Base-by-base conservation (phyloP, 805 yeast genomes). In the Zygoascus tannicola region DNA sequence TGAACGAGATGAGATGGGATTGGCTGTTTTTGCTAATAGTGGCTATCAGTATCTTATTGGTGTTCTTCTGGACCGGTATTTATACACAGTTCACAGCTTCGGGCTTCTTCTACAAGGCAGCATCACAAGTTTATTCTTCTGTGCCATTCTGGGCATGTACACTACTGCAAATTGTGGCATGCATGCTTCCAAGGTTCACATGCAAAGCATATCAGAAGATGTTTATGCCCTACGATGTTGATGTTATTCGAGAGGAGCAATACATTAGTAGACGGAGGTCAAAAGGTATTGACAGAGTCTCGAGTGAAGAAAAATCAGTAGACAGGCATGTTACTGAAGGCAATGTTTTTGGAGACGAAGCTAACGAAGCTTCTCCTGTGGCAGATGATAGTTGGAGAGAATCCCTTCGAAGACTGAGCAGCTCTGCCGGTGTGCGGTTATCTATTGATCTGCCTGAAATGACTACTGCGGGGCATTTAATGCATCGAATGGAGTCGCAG, bases 1-100 rank as follows among this genome's bases (percentile, higher is more conserved):
- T 79, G 49, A 79, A 75, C 51, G 85, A 81, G 61, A 70, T 70
- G 46, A 62, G 83, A 52, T 81, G 88, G 88, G 88, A 81, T 62
- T 77, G 81, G 79, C 57, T 81, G 35, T 69, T 80, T 36, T 44
- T 68, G 28, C 57, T 76, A 32, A 69, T 80, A 50, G 66, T 69
- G 46, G 67, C 71, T 2, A 57, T 81, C 40, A 78, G 85, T 15
- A 69, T 71, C 40, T 56, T 78, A 45, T 50, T 81, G 40, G 69
- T 80, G 23, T 80, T 70, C 54, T 74, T 77, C 59, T 81, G 88
- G 88, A 74, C 84, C 3, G 85, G 85, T 22, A 74, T 76, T 18
- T 81, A 85, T 80, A 73, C 84, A 30, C 65, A 75, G 4, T 63
- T 72, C 26, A 46, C 60, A 3, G 60, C 66, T 43, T 69, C 81